These are phyloP conservation scores for Penicillium sp. DNA, from an alignment of 2,329 filamentous ascomycete genomes.

Conservation along the genomic window DNA sequence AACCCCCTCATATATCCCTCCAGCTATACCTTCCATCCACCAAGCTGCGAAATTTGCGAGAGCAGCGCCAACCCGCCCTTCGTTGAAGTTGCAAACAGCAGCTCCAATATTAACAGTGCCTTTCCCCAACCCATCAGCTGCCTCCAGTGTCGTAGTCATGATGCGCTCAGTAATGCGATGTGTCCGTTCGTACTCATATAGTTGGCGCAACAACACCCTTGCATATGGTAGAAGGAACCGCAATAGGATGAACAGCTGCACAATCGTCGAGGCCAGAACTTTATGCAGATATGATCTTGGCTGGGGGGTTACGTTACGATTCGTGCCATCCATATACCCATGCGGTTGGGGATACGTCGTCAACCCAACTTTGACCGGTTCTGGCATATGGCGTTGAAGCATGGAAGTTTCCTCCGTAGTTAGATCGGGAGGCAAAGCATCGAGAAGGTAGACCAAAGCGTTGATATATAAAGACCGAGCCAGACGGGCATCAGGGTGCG, in stretches of 20 bases:
- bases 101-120: slow-evolving; percentile 52
- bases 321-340: background rate
- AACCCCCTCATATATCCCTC: slow-evolving; percentile 64
- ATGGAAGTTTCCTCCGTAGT: slow-evolving; percentile 28
- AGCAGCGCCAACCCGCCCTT: slow-evolving; percentile 61
- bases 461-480: slow-evolving; percentile 35
- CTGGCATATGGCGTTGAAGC: slow-evolving; percentile 28
- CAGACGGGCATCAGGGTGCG: slow-evolving; percentile 29
- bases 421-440: slow-evolving; percentile 32
- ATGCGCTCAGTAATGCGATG: slow-evolving; percentile 63
- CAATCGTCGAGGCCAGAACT: slow-evolving; percentile 54
- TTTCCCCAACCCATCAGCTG: slow-evolving; percentile 54
- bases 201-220: slow-evolving; percentile 51
- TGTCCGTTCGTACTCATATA: slow-evolving; percentile 62
- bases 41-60: slow-evolving; percentile 57
- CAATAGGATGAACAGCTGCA: slow-evolving; percentile 58
- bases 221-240: slow-evolving; percentile 63
- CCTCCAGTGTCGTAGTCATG: slow-evolving; percentile 50
- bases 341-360: slow-evolving; percentile 1
- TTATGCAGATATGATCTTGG: slow-evolving; percentile 56
- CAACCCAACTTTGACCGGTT: slow-evolving; percentile 17
- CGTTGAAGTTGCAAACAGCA: slow-evolving; percentile 58
- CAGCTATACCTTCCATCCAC: slow-evolving; percentile 62
- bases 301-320: background rate
- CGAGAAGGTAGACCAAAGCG: slow-evolving; percentile 37